Evolutionary conservation across 2,329 filamentous ascomycete species (phyloP), one percentile per base, ranked within the genome.

Genomic region (Penicillium griseofulvum): DNA sequence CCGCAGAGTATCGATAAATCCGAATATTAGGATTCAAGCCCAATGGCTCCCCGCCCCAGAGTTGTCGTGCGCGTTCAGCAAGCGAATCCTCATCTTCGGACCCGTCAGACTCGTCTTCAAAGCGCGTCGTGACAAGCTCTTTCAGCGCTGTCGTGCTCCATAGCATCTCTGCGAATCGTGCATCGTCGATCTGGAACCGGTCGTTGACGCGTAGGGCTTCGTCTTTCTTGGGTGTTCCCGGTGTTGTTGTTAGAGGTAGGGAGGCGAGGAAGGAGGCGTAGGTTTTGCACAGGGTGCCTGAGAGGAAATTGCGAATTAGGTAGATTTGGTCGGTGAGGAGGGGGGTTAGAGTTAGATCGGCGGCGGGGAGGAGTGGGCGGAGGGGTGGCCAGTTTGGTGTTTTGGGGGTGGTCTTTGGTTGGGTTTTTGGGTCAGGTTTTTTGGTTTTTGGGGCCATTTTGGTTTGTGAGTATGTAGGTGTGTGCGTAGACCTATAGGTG

Each of bases 161-260:
- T 14, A 97, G 73, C 52, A 82, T 78, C 65, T 85, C 80, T 0
- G 92, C 89, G 71, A 97, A 96, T 0, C 61, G 72, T 28, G 83
- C 74, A 74, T 97, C 92, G 28, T 91, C 78, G 19, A 96, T 78
- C 74, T 96, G 90, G 65, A 88, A 96, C 11, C 93, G 85, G 70
- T 97, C 93, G 70, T 97, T 97, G 44, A 96, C 89, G 34, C 93
- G 82, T 8, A 90, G 82, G 1, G 91, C 91, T 52, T 94, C 87
- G 45, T 89, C 90, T 58, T 85, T 86, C 71, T 89, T 93, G 1
- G 90, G 90, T 57, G 85, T 86, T 0, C 85, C 85, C 0, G 90
- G 90, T 0, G 90, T 96, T 1, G 90, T 95, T 42, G 82, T 82
- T 43, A 96, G 76, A 0, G 90, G 86, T 3, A 96, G 75, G 0